Conservation (phyloP, 768 basidiomycete genomes). For the Agrocybe pediades region DNA sequence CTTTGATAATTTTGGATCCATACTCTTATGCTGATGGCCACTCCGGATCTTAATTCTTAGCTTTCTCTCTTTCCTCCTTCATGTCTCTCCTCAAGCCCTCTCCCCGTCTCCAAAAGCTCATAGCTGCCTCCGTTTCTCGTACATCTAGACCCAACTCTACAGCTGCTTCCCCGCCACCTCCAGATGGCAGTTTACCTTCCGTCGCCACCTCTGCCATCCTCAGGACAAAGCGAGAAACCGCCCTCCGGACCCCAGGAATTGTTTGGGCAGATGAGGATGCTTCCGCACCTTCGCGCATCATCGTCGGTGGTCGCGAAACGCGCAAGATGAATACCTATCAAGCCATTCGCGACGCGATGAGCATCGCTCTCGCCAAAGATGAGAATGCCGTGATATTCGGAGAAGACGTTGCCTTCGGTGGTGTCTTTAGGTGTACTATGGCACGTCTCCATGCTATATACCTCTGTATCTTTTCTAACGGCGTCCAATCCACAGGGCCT, state of each 20-base stretch:
- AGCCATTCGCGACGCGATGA: constrained; percentile 88
- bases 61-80: constrained; percentile 35
- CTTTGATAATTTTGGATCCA: constrained; percentile 15
- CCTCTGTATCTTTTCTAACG: neutral
- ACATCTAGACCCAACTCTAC: constrained; percentile 50
- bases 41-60: constrained; percentile 45
- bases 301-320: constrained; percentile 79
- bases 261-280: constrained; percentile 68
- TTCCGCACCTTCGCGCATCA: constrained; percentile 39
- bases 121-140: constrained; percentile 18
- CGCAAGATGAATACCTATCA: constrained; percentile 97
- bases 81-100: constrained; percentile 32
- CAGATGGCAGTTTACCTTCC: constrained; percentile 78
- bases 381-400: constrained; percentile 90
- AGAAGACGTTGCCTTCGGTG: constrained; percentile 90
- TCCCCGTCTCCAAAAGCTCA: constrained; percentile 14
- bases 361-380: constrained; percentile 83
- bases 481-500: constrained; percentile 58
- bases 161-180: constrained; percentile 61
- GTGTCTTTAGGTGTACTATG: constrained; percentile 94
- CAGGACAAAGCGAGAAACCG: constrained; percentile 63
- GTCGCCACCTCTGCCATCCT: constrained; percentile 71
- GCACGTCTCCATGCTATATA: constrained; percentile 41
- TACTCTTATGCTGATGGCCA: constrained; percentile 16
- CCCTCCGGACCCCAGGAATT: constrained; percentile 73